Evolutionary conservation across 1,139 yeast species (phyloP), one percentile per base, ranked within the genome.

Genomic region (Oligophagozyma castellii): DNA sequence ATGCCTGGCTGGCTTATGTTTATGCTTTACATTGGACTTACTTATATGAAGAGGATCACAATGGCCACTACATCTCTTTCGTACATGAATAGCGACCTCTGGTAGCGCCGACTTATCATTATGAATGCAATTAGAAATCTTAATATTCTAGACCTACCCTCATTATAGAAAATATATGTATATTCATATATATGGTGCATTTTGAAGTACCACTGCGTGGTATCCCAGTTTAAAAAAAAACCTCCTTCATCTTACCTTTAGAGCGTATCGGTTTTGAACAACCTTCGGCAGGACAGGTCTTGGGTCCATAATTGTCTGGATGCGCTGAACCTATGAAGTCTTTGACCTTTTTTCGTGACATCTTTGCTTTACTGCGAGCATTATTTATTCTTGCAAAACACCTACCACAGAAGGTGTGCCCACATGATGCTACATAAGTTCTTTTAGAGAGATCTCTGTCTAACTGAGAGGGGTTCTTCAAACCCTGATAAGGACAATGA

Each of bases 351-450:
- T 38, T 41, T 35, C 44, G 48, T 3, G 47, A 30, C 19, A 32
- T 29, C 23, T 40, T 40, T 19, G 37, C 34, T 21, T 38, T 37
- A 3, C 35, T 35, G 31, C 43, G 39, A 2, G 55, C 54, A 31
- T 43, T 43, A 24, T 44, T 42, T 5, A 51, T 44, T 23, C 57
- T 34, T 18, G 42, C 43, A 12, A 77, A 79, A 56, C 95, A 84
- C 30, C 89, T 56, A 2, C 94, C 95, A 53, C 95, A 84, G 48
- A 70, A 84, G 1, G 75, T 67, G 56, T 84, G 95, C 0, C 95
- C 95, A 58, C 95, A 84, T 8, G 49, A 46, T 0, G 86, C 67
- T 16, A 68, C 65, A 47, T 76, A 83, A 4, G 78, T 68, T 35
- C 89, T 63, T 44, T 65, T 72, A 1, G 89, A 74, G 19, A 80